These are phyloP conservation scores for Penicillium fimorum DNA, from an alignment of 495 filamentous ascomycete species.

Conservation along the genomic window DNA sequence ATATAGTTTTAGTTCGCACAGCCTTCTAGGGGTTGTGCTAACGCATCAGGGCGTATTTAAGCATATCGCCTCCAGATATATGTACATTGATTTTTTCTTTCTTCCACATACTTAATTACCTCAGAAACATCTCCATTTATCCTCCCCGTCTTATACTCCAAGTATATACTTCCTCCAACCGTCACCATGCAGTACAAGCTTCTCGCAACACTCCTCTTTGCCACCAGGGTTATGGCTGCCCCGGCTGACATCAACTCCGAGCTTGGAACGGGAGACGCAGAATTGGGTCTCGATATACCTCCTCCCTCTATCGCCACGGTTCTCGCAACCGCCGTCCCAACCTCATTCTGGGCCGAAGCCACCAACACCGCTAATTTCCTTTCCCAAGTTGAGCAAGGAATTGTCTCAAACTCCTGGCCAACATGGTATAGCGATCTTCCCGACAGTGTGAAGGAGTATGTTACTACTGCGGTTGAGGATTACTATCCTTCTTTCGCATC, in stretches of 20 bases:
- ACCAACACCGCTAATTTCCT: slow-evolving; percentile 12
- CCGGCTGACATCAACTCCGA: slow-evolving; percentile 13
- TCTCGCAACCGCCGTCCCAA: slow-evolving; percentile 22
- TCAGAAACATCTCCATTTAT: neutral
- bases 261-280: slow-evolving; percentile 1
- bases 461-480: slow-evolving; percentile 16
- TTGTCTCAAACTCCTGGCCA: slow-evolving; percentile 17
- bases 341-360: slow-evolving; percentile 12
- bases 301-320: slow-evolving; percentile 14
- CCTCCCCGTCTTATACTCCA: neutral
- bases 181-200: slow-evolving; percentile 29
- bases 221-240: slow-evolving; percentile 19
- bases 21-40: neutral
- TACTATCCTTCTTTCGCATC: slow-evolving; percentile 14
- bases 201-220: slow-evolving; percentile 20
- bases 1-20: neutral
- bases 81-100: neutral
- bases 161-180: neutral
- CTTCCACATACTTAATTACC: neutral
- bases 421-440: slow-evolving; percentile 27
- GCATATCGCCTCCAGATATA: neutral
- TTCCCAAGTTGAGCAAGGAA: slow-evolving; percentile 12
- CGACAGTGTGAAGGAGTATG: slow-evolving; percentile 18
- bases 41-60: slow-evolving; percentile 8
- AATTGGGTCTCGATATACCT: slow-evolving; percentile 8